A percentile compares a stretch with the other conserved stretches of the same genome.
Conservation (phyloP, 23 red algal genomes). For the Agarophyton chilense region DNA sequence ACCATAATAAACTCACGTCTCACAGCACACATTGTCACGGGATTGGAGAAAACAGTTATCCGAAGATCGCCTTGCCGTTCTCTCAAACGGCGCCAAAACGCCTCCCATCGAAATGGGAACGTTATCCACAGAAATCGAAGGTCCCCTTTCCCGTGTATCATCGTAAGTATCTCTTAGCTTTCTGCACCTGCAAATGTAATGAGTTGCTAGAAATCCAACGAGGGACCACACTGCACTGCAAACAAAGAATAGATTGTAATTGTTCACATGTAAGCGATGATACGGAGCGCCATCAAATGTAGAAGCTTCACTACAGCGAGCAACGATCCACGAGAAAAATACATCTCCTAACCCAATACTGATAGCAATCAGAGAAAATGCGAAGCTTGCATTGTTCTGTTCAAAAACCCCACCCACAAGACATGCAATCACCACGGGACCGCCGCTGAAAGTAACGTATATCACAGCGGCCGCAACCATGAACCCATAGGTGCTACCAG, state of each 20-base stretch:
- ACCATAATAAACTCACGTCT: not conserved
- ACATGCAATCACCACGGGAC: constrained; percentile 29
- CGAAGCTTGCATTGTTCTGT: constrained; percentile 37
- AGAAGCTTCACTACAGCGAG: not conserved
- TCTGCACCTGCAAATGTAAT: constrained; percentile 1
- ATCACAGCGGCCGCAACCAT: constrained; percentile 11
- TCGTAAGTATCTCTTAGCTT: not conserved
- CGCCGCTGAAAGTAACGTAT: constrained; percentile 52
- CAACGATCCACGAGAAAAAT: constrained; percentile 36
- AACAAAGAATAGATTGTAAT: constrained; percentile 46
- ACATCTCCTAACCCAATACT: constrained; percentile 42
- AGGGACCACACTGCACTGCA: constrained; percentile 30
- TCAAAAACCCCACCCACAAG: constrained; percentile 29
- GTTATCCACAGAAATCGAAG: not conserved
- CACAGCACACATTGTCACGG: not conserved
- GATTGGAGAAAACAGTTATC: not conserved
- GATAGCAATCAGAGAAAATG: constrained; percentile 36
- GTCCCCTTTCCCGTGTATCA: not conserved
- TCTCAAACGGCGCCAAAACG: not conserved
- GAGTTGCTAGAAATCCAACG: not conserved
- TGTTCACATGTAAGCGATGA: not conserved
- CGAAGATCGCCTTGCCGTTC: not conserved
- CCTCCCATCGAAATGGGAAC: not conserved
- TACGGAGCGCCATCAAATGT: not conserved
- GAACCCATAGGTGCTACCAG: not conserved